Evolutionary conservation across 148 eudicot genomes (phyloP), one percentile per base, ranked within the genome.

Genomic region (Euryodendron excelsum): DNA sequence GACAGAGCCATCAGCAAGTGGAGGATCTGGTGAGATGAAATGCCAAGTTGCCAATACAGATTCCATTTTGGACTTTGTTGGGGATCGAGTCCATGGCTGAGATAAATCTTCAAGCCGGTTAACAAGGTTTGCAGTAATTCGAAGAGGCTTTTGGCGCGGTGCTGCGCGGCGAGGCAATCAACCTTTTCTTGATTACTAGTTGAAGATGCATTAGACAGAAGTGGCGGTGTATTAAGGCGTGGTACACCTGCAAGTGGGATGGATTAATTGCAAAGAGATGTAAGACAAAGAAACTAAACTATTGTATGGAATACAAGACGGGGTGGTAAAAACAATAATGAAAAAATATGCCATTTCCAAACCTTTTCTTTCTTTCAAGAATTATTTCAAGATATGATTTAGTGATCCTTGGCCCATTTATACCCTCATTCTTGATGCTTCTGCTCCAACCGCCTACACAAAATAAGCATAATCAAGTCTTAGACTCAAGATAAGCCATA

Each of bases 71-170:
- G 99, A 90, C 85, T 96, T 96, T 76, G 98, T 96, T 44, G 99
- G 99, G 37, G 99, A 96, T 21, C 99, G 91, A 58, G 99, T 96
- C 99, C 99, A 96, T 41, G 99, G 98, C 81, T 96, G 99, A 82
- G 99, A 90, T 75, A 93, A 82, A 87, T 96, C 99, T 62, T 96
- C 99, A 70, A 93, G 90, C 75, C 82, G 87, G 79, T 88, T 91
- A 71, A 90, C 94, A 75, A 91, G 80, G 77, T 95, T 88, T 0
- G 97, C 89, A 71, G 92, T 84, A 63, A 96, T 77, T 65, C 99
- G 98, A 72, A 96, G 87, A 34, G 99, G 99, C 84, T 82, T 91
- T 52, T n/a, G n/a, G n/a, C n/a, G n/a, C n/a, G n/a, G n/a, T n/a
- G n/a, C n/a, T n/a, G n/a, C n/a, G n/a, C n/a, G 98, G 99, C 65